These are phyloP conservation scores for Cladophialophora immunda DNA, from an alignment of 2,329 filamentous ascomycete genomes.

Conservation along the genomic window DNA sequence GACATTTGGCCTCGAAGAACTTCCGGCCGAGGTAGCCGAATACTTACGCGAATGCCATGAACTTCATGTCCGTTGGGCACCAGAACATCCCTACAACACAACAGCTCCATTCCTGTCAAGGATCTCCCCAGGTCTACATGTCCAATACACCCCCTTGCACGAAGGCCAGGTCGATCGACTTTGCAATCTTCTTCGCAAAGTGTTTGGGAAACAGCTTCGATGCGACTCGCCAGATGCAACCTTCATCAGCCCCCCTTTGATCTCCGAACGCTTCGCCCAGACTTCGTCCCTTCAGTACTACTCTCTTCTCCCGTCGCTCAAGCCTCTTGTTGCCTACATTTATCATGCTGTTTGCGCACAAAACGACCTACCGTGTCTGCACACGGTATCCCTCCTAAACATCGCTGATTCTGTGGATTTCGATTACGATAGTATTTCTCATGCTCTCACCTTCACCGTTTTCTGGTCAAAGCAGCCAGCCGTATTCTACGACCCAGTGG, in stretches of 20 bases:
- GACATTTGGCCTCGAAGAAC: conserved; percentile 76
- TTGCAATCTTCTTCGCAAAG: conserved; percentile 66
- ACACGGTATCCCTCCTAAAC: conserved; percentile 56
- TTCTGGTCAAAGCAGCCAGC: conserved; percentile 62
- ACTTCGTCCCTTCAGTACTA: conserved; percentile 76
- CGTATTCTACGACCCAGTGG: conserved; percentile 35
- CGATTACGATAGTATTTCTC: conserved; percentile 75
- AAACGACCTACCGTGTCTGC: conserved; percentile 60
- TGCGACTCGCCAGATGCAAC: conserved; percentile 64
- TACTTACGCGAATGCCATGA: conserved; percentile 72
- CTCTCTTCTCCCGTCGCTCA: conserved; percentile 67
- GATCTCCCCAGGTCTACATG: conserved; percentile 80
- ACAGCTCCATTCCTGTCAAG: conserved; percentile 77
- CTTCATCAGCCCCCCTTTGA: conserved; percentile 67
- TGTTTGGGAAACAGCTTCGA: conserved; percentile 64
- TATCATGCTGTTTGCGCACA: conserved; percentile 61
- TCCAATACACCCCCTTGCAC: conserved; percentile 72
- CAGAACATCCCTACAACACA: conserved; percentile 63
- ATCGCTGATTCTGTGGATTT: conserved; percentile 74
- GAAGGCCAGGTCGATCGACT: conserved; percentile 51
- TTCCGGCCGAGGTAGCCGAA: conserved; percentile 69
- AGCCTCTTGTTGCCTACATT: conserved; percentile 63
- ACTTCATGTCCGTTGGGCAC: conserved; percentile 82
- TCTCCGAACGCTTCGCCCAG: conserved; percentile 68
- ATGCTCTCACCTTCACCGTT: conserved; percentile 70